Evolutionary conservation across 805 yeast species (phyloP).

Genomic region (Vanderwaltozyma tropicalis): DNA sequence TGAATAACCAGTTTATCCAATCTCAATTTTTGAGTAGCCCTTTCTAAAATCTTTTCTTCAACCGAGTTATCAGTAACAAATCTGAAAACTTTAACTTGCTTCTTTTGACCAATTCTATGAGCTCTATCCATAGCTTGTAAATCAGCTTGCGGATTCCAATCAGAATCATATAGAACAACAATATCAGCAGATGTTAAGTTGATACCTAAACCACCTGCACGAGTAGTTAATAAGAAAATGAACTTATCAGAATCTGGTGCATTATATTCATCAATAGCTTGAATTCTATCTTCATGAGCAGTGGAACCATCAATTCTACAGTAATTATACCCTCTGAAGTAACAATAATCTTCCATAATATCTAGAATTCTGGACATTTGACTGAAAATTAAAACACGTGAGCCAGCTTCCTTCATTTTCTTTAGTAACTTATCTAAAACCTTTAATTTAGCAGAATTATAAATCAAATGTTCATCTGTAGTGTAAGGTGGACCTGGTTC

Average conservation of each 20-base stretch:
- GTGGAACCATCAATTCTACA: slow-evolving; percentile 81
- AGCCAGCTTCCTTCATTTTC: slow-evolving; percentile 55
- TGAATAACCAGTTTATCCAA: slow-evolving; percentile 76
- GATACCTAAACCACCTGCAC: slow-evolving; percentile 88
- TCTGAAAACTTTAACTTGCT: slow-evolving; percentile 71
- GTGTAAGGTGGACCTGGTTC: slow-evolving; percentile 87
- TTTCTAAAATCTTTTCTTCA: slow-evolving; percentile 70
- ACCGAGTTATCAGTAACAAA: slow-evolving; percentile 74
- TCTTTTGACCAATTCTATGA: slow-evolving; percentile 78
- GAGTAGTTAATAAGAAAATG: slow-evolving; percentile 65
- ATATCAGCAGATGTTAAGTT: slow-evolving; percentile 73
- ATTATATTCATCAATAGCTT: slow-evolving; percentile 70
- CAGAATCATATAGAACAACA: slow-evolving; percentile 67
- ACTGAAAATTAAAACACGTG: slow-evolving; percentile 68
- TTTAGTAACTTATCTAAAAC: slow-evolving; percentile 58
- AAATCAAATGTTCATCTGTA: slow-evolving; percentile 73
- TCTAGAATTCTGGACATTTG: slow-evolving; percentile 80
- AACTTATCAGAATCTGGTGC: slow-evolving; percentile 65
- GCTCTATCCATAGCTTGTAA: slow-evolving; percentile 87
- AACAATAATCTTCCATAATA: slow-evolving; percentile 70
- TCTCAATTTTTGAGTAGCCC: slow-evolving; percentile 72
- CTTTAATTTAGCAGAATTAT: slow-evolving; percentile 60
- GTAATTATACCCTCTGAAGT: slow-evolving; percentile 56
- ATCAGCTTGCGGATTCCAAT: slow-evolving; percentile 88
- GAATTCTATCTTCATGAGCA: slow-evolving; percentile 64